Percentiles rank a stretch among this genome's conserved stretches.
Conservation (phyloP, 2,329 filamentous ascomycete genomes). For the Chaetomium strumarium region DNA sequence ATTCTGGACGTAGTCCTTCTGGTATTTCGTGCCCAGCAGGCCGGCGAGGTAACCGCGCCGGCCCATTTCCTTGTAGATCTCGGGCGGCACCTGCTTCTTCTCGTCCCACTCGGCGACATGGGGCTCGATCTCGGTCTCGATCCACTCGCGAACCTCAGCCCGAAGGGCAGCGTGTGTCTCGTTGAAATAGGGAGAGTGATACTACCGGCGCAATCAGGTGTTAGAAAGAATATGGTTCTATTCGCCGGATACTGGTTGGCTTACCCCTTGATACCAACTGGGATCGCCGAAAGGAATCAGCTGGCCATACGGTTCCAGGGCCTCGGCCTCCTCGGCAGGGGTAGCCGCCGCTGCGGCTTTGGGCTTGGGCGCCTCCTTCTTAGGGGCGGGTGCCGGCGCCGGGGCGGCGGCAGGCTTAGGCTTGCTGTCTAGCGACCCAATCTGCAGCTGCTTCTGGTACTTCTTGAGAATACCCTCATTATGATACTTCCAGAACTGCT, state of each 20-base stretch:
- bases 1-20: conserved; percentile 64
- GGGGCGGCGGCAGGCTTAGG: conserved; percentile 58
- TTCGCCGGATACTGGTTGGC: conserved; percentile 29
- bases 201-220: conserved; percentile 46
- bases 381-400: conserved; percentile 43
- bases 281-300: conserved; percentile 90
- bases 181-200: conserved; percentile 96
- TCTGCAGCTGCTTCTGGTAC: conserved; percentile 68
- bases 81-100: conserved; percentile 78
- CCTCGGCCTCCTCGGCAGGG: conserved; percentile 53
- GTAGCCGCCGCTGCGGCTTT: conserved; percentile 31
- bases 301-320: conserved; percentile 78
- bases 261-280: conserved; percentile 87
- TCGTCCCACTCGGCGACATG: conserved; percentile 96
- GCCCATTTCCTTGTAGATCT: conserved; percentile 94
- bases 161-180: conserved; percentile 87
- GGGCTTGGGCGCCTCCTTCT: conserved; percentile 33
- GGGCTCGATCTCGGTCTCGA: conserved; percentile 83
- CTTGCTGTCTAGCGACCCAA: conserved; percentile 87
- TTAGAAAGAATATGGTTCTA: neutral
- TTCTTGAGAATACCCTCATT: conserved; percentile 86
- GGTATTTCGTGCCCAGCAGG: conserved; percentile 78
- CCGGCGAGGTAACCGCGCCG: conserved; percentile 90
- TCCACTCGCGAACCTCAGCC: conserved; percentile 85
- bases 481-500: conserved; percentile 70